Evolutionary conservation across 257 asterid genomes (phyloP).

Genomic region (Nyctanthes arbortristis): DNA sequence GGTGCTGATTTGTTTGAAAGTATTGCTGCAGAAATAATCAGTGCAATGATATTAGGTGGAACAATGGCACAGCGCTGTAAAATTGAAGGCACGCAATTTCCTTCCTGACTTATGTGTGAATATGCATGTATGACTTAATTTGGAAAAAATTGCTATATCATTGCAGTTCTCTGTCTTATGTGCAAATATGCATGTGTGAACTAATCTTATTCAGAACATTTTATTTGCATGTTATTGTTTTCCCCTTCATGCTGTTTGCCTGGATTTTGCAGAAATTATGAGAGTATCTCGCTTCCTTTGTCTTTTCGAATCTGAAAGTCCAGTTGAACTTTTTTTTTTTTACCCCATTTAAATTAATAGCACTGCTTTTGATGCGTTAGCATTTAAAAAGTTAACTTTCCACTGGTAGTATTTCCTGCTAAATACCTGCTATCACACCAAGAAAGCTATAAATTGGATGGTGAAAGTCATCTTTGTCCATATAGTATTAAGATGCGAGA

Average conservation of each 20-base stretch:
- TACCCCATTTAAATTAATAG: too few relatives aligned
- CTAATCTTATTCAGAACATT: constrained; percentile 6
- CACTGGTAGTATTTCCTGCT: background rate
- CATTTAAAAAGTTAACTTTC: too few relatives aligned
- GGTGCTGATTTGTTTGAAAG: constrained; percentile 99
- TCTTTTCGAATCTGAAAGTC: too few relatives aligned
- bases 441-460: background rate
- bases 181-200: constrained; percentile 8
- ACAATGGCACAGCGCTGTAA: constrained; percentile 95
- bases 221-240: background rate
- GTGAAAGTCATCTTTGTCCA: background rate
- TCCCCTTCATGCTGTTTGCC: constrained; percentile 12
- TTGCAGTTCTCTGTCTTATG: constrained; percentile 19
- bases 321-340: too few relatives aligned
- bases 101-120: constrained; percentile 14
- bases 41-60: constrained; percentile 99
- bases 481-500: too few relatives aligned
- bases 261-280: too few relatives aligned
- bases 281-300: too few relatives aligned
- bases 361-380: too few relatives aligned
- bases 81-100: constrained; percentile 64
- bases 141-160: background rate
- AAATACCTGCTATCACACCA: constrained; percentile 6
- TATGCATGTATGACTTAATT: constrained; percentile 2
- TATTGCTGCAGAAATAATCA: constrained; percentile 98